These are phyloP conservation scores for Erythrophleum ivorense DNA, from an alignment of 331 rosid species.

Conservation along the genomic window DNA sequence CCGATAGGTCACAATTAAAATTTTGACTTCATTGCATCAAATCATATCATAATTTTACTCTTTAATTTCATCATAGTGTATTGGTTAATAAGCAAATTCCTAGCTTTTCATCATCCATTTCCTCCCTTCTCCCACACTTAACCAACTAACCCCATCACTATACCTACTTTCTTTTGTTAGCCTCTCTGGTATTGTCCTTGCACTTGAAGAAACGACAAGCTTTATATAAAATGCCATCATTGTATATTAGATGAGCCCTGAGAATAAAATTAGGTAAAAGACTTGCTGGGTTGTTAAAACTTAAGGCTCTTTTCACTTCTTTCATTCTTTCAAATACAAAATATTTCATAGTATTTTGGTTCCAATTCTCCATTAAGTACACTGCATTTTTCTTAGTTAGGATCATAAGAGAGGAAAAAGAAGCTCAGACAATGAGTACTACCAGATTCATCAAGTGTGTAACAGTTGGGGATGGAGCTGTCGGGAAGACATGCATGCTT, in stretches of 20 bases:
- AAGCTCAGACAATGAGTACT: constrained; percentile 44
- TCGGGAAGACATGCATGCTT: constrained; percentile 86
- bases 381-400: constrained; percentile 15
- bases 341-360: constrained; percentile 33
- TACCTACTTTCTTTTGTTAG: constrained; percentile 52
- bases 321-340: constrained; percentile 14
- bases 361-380: constrained; percentile 34
- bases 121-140: constrained; percentile 64
- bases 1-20: constrained; percentile 39
- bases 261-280: not conserved
- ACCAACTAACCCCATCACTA: constrained; percentile 66
- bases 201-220: constrained; percentile 54
- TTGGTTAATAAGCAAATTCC: constrained; percentile 47
- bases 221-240: constrained; percentile 30
- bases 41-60: constrained; percentile 32
- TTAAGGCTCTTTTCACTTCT: constrained; percentile 17
- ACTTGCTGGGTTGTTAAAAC: constrained; percentile 44
- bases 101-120: constrained; percentile 51
- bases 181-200: constrained; percentile 48
- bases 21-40: constrained; percentile 45
- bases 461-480: constrained; percentile 86
- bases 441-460: constrained; percentile 77
- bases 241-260: too few species aligned
- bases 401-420: constrained; percentile 26
- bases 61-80: constrained; percentile 46